A percentile compares a stretch with the other conserved stretches of the same genome.
These are phyloP conservation scores for Aspergillus nomiae DNA, from an alignment of 2,329 filamentous ascomycete species.

Conservation along the genomic window DNA sequence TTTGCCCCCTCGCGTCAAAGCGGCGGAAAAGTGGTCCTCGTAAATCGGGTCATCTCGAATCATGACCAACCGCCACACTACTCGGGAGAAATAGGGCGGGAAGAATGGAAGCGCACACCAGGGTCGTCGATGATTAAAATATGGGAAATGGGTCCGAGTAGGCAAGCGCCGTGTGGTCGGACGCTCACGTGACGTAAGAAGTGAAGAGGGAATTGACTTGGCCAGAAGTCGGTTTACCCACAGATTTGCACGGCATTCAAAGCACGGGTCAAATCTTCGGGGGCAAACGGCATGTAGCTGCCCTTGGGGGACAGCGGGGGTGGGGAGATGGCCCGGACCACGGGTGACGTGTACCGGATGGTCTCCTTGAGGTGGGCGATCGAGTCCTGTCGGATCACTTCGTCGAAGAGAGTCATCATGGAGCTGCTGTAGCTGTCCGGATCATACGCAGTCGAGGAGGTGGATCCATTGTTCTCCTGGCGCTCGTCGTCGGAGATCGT, in stretches of 20 bases:
- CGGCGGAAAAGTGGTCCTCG: constrained; percentile 2
- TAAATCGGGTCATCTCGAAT: background rate
- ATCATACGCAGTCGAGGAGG: constrained; percentile 40
- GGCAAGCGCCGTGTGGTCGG: constrained; percentile 1
- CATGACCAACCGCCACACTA: background rate
- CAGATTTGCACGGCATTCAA: constrained; percentile 40
- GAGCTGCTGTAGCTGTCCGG: constrained; percentile 38
- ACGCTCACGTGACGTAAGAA: constrained; percentile 2
- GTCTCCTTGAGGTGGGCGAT: constrained; percentile 36
- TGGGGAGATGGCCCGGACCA: constrained; percentile 29
- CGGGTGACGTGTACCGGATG: constrained; percentile 33
- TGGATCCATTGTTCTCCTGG: constrained; percentile 32
- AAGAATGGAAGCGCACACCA: constrained; percentile 9
- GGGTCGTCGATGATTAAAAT: constrained; percentile 12
- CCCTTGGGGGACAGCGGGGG: constrained; percentile 26
- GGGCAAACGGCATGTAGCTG: constrained; percentile 33
- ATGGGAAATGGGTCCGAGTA: background rate
- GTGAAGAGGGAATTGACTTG: constrained; percentile 8
- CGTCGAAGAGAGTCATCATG: constrained; percentile 36
- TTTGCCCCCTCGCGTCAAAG: constrained; percentile 10
- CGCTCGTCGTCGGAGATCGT: constrained; percentile 28
- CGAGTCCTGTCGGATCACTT: constrained; percentile 30
- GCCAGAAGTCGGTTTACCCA: constrained; percentile 17
- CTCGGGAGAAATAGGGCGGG: constrained; percentile 1
- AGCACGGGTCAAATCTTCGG: constrained; percentile 39